Evolutionary conservation across 495 filamentous ascomycete species (phyloP), one percentile per base, ranked within the genome.

Genomic region (Lindgomyces ingoldianus): DNA sequence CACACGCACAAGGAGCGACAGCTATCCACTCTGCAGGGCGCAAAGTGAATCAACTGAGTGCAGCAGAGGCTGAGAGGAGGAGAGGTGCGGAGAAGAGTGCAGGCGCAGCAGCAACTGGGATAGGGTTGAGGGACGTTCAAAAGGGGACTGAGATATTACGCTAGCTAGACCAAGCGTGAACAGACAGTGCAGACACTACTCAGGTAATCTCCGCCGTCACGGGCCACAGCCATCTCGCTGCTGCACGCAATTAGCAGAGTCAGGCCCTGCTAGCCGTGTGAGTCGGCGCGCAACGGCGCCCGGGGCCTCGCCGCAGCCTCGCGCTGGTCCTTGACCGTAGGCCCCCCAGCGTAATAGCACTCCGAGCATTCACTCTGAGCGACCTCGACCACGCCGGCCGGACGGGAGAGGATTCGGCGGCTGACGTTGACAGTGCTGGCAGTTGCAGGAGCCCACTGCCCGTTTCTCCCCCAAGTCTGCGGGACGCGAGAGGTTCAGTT

Each of bases 151-250:
- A 30, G 48, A 63, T 46, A 56, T 3, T 39, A 56, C 60, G 60
- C 60, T 64, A 60, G 50, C 25, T 25, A 25, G 16, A 47, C 59
- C 60, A 49, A 68, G 60, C 54, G 39, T 52, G 59, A 62, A 58
- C 59, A 68, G 64, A 68, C 60, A 53, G 53, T 64, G n/a, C 33
- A 6, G 6, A 39, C 33, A 6, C 6, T 14, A 6, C 33, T 39
- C 33, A 39, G 33, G 33, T 39, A 64, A 69, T 64, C 50, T 69
- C 61, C 66, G 60, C 65, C 46, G n/a, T 63, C 48, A 65, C 66
- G 60, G 55, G 26, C 60, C 55, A 60, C 44, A 9, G n/a, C 55
- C 45, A 29, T 41, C 64, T 45, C 46, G 36, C 48, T 54, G 50
- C 52, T 64, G 66, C 65, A 68, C 58, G 65, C 65, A 68, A 68